Conservation (phyloP, 768 basidiomycete species). For the Tulasnella sp. region DNA sequence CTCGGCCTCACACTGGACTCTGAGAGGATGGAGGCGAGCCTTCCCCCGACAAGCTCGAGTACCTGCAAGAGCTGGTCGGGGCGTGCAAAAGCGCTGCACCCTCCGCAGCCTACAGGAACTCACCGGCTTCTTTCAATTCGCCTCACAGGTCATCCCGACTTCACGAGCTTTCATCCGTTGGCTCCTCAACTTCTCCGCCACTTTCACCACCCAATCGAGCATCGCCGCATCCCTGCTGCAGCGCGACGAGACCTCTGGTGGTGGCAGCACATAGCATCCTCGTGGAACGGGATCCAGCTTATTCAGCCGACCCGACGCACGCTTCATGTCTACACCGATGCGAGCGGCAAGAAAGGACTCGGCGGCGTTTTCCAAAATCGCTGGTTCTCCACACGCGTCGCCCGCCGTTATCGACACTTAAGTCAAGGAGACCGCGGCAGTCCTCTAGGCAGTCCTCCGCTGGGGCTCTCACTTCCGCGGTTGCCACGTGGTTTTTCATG, state of each 20-base stretch:
- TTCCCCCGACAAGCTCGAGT: conserved; percentile 26
- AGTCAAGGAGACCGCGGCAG: conserved; percentile 26
- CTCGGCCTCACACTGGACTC: conserved; percentile 18
- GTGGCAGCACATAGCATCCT: conserved; percentile 22
- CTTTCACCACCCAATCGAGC: conserved; percentile 17
- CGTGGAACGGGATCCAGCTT: conserved; percentile 25
- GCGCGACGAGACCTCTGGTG: conserved; percentile 23
- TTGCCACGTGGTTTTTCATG: too few relatives aligned
- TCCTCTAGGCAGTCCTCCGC: too few relatives aligned
- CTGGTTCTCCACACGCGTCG: conserved; percentile 23
- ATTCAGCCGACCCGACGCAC: conserved; percentile 1
- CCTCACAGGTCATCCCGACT: conserved; percentile 26
- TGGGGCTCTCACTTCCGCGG: conserved; percentile 23
- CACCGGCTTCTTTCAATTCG: conserved; percentile 27
- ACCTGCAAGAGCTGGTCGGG: conserved; percentile 20
- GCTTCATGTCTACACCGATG: conserved; percentile 24
- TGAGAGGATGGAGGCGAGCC: conserved; percentile 25
- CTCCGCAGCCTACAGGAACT: conserved; percentile 25
- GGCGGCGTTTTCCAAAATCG: conserved; percentile 18
- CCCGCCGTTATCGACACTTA: conserved; percentile 26
- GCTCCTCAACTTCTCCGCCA: conserved; percentile 23
- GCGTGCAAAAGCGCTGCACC: conserved; percentile 19
- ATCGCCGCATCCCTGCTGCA: conserved; percentile 20
- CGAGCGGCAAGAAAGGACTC: too few relatives aligned
- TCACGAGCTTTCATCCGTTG: conserved; percentile 23